Conservation (phyloP, 768 basidiomycete species). For the Phlebiopsis gigantea region DNA sequence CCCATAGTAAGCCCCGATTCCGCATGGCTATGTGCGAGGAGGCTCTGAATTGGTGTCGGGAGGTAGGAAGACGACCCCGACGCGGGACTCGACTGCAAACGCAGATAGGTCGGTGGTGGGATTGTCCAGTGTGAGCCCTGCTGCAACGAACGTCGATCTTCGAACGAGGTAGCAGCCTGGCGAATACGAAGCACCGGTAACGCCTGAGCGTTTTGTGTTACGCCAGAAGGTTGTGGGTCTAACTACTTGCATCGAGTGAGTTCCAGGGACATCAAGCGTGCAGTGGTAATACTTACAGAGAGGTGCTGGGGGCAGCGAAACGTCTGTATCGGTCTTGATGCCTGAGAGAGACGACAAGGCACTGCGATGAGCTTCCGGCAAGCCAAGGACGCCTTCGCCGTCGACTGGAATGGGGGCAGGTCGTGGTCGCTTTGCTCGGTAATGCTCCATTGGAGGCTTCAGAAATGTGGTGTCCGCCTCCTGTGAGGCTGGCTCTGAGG, state of each 20-base stretch:
- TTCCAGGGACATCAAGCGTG: neutral
- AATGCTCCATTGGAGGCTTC: neutral
- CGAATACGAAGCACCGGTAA: slow-evolving; percentile 65
- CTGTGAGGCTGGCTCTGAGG: slow-evolving; percentile 7
- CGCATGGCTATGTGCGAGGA: neutral
- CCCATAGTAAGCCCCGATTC: neutral
- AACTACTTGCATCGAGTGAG: slow-evolving; percentile 34
- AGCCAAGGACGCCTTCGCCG: neutral
- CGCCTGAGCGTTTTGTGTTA: slow-evolving; percentile 65
- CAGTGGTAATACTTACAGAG: slow-evolving; percentile 1
- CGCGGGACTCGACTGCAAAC: slow-evolving; percentile 28
- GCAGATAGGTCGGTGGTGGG: slow-evolving; percentile 39
- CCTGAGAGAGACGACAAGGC: neutral
- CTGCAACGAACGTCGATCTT: slow-evolving; percentile 74
- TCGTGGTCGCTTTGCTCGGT: neutral
- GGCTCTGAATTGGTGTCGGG: slow-evolving; percentile 9
- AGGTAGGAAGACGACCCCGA: slow-evolving; percentile 19
- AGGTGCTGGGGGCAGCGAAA: slow-evolving; percentile 3
- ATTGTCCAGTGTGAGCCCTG: slow-evolving; percentile 61
- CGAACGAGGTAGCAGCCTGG: slow-evolving; percentile 71
- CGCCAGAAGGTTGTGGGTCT: slow-evolving; percentile 84
- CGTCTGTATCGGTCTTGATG: neutral
- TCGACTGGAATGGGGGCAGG: neutral
- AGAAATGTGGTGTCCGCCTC: slow-evolving; percentile 1
- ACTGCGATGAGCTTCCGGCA: no score